Percentiles rank a stretch among this genome's conserved stretches.
Evolutionary conservation across 768 basidiomycete genomes (phyloP).

Genomic region (Boletellus emodensis): DNA sequence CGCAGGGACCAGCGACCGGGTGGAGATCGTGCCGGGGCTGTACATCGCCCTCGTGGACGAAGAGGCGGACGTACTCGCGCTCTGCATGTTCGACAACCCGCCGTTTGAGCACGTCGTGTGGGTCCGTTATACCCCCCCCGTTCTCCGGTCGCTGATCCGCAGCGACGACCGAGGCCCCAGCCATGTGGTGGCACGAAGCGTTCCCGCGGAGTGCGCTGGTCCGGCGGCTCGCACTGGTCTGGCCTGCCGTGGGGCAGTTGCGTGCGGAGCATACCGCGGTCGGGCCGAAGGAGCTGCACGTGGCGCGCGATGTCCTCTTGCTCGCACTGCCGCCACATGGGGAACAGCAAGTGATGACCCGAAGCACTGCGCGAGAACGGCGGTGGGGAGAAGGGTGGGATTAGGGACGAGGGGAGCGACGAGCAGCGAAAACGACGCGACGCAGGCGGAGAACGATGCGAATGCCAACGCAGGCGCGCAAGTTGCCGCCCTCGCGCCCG

Average conservation of each 20-base stretch:
- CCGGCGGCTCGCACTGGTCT: neutral
- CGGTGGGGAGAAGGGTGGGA: too few species aligned
- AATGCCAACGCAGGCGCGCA: neutral
- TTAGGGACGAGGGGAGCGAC: neutral
- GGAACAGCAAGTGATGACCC: constrained; percentile 1
- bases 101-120: constrained; percentile 22
- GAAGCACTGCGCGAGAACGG: neutral
- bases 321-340: constrained; percentile 36
- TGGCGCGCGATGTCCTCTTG: constrained; percentile 42
- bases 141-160: too few species aligned
- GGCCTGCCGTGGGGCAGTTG: too few species aligned
- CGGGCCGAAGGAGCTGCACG: constrained; percentile 33
- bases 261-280: constrained; percentile 20
- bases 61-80: constrained; percentile 2
- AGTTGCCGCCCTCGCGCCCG: constrained; percentile 2
- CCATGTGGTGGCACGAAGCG: neutral
- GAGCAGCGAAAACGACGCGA: neutral
- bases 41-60: constrained; percentile 21
- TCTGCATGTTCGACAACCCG: constrained; percentile 10
- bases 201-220: neutral
- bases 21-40: constrained; percentile 7
- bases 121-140: neutral
- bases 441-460: neutral
- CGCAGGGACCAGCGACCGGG: constrained; percentile 3
- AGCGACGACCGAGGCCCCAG: too few species aligned